Conservation (phyloP, 2,329 filamentous ascomycete species). For the Colletotrichum sp. region DNA sequence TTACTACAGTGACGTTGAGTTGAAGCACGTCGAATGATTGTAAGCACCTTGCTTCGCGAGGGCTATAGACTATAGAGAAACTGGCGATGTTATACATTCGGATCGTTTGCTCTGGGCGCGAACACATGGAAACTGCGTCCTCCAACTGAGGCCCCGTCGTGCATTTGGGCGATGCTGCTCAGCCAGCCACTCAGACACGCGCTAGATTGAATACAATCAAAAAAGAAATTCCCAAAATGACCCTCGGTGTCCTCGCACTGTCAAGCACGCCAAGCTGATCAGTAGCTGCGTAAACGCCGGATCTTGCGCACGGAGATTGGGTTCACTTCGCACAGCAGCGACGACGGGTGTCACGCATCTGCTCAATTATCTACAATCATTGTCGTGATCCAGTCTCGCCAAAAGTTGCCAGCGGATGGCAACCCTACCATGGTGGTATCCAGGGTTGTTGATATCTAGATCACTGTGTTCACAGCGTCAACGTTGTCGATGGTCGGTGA, state of each 20-base stretch:
- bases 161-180: not conserved
- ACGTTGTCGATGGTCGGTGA: not conserved
- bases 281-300: not conserved
- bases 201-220: not conserved
- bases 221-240: not conserved
- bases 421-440: not conserved
- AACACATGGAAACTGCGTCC: not conserved
- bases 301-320: not conserved
- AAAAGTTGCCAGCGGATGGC: not conserved
- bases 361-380: not conserved
- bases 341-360: not conserved
- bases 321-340: not conserved
- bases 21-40: conserved; percentile 64
- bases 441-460: not conserved
- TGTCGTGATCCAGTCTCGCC: not conserved
- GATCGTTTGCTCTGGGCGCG: not conserved
- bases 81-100: not conserved
- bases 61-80: not conserved
- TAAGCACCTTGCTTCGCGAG: not conserved
- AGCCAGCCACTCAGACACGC: not conserved
- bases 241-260: not conserved
- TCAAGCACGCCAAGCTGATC: not conserved
- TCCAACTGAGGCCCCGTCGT: not conserved
- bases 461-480: not conserved
- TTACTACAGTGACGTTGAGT: conserved; percentile 66